phyloP scores from a whole-genome alignment of 805 yeast species.

The Yarrowia phangngaensis region DNA sequence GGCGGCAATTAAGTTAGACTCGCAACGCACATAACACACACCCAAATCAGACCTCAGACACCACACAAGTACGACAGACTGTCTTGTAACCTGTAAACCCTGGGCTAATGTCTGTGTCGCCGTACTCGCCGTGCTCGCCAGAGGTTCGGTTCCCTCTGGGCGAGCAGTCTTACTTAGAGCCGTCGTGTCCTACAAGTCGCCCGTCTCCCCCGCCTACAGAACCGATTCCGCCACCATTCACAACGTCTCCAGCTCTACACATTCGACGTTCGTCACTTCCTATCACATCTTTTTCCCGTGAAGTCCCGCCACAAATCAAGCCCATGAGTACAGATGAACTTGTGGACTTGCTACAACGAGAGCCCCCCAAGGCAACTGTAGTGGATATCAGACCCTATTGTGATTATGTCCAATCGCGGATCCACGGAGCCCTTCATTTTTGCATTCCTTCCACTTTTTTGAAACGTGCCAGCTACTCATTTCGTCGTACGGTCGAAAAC shows the following conservation, averaged over 20 bases:
- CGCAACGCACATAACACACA: no score
- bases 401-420: conserved; percentile 58
- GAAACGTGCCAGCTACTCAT: conserved; percentile 66
- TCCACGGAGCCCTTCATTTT: conserved; percentile 63
- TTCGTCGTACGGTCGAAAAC: conserved; percentile 43
- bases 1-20: no score
- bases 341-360: conserved; percentile 5
- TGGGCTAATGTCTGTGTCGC: conserved; percentile 19
- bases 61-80: not conserved
- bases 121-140: conserved; percentile 26
- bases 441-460: conserved; percentile 87
- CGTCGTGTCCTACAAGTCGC: conserved; percentile 13
- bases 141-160: conserved; percentile 20
- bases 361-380: conserved; percentile 35
- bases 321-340: conserved; percentile 6
- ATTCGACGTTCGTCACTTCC: conserved; percentile 14
- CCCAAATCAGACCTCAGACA: no score
- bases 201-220: conserved; percentile 7
- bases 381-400: conserved; percentile 80
- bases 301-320: conserved; percentile 17
- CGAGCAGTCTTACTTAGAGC: conserved; percentile 19
- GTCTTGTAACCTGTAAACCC: not conserved
- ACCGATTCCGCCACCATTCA: conserved; percentile 11
- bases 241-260: conserved; percentile 2
- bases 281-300: conserved; percentile 15